Evolutionary conservation across 2,329 filamentous ascomycete species (phyloP), one percentile per base, ranked within the genome.

Genomic region (Alternaria postmessia): DNA sequence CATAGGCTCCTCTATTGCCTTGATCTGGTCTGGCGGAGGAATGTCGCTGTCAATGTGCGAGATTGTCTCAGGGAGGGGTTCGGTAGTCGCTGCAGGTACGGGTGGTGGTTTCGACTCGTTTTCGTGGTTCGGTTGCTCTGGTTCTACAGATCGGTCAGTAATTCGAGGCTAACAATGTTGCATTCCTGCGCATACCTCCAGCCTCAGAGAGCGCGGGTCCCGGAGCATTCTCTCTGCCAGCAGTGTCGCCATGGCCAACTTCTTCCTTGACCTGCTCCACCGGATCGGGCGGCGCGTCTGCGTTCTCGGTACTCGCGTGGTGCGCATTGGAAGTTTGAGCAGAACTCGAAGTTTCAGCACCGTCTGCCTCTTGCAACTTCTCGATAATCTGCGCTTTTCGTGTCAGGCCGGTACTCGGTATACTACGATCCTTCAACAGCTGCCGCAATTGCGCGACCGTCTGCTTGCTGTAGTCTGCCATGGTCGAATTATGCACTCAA

Each of bases 371-470:
- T 55, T 79, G 71, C 8, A 84, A 72, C 64, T 79, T 81, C 59
- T 83, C 81, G 34, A 84, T 74, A 48, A 82, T 81, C 59, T 83
- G 79, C 59, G 80, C 79, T 69, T 84, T 84, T 48, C 81, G 74
- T 51, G 81, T 81, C 30, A 84, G 70, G 24, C 81, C 81, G 0
- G 81, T 81, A 24, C 76, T 75, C 2, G 81, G 73, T 57, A 84
- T 83, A 46, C 76, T 75, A 51, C 81, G 78, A 38, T 83, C 80
- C 58, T 83, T 84, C 48, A 83, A 72, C 53, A 83, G 55, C 57
- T 80, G 75, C 63, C 80, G 79, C 51, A 84, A 74, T 63, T 83
- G 79, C 54, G 78, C 75, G 63, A 84, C 82, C 24, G 82, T 84
- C 44, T 80, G 75, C 61, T 79, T 80, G 67, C 72, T 78, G 74